phyloP scores from a whole-genome alignment of 495 filamentous ascomycete species.

The Penicillium odoratum region DNA sequence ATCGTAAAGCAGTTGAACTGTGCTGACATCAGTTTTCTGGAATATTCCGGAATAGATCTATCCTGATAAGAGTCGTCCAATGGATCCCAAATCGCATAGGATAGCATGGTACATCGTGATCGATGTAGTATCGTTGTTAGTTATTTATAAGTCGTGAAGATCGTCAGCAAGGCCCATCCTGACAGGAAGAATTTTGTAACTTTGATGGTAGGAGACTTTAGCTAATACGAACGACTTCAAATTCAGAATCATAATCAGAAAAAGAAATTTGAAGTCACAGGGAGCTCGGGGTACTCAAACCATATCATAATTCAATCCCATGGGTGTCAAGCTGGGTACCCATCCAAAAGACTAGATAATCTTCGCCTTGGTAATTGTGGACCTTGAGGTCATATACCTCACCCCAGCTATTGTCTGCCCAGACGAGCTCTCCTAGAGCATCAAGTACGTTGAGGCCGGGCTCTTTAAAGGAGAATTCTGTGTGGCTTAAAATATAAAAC shows the following conservation, averaged over 20 bases:
- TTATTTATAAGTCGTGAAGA: conserved; percentile 50
- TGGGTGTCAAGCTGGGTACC: conserved; percentile 47
- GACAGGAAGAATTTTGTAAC: conserved; percentile 37
- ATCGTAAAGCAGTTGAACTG: conserved; percentile 41
- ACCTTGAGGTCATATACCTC: conserved; percentile 48
- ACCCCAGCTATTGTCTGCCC: conserved; percentile 38
- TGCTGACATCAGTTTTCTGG: conserved; percentile 43
- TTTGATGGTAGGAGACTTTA: conserved; percentile 47
- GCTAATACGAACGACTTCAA: conserved; percentile 18
- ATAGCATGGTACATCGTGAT: conserved; percentile 52
- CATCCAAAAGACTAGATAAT: conserved; percentile 55
- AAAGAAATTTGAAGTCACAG: background rate
- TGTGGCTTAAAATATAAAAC: conserved; percentile 45
- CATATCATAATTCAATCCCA: conserved; percentile 51
- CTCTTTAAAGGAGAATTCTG: conserved; percentile 41
- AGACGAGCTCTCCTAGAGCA: conserved; percentile 44
- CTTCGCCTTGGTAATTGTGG: conserved; percentile 42
- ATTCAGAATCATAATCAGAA: background rate
- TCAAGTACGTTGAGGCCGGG: conserved; percentile 49
- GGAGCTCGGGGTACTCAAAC: conserved; percentile 29
- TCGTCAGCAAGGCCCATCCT: conserved; percentile 32
- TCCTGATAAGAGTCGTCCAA: conserved; percentile 43
- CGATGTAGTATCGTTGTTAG: conserved; percentile 47
- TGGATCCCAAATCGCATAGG: conserved; percentile 40
- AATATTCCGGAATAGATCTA: conserved; percentile 44